Percentiles rank a stretch among this genome's conserved stretches.
Conservation (phyloP, 352 stramenopile genomes). For the Achlya hypogyna region DNA sequence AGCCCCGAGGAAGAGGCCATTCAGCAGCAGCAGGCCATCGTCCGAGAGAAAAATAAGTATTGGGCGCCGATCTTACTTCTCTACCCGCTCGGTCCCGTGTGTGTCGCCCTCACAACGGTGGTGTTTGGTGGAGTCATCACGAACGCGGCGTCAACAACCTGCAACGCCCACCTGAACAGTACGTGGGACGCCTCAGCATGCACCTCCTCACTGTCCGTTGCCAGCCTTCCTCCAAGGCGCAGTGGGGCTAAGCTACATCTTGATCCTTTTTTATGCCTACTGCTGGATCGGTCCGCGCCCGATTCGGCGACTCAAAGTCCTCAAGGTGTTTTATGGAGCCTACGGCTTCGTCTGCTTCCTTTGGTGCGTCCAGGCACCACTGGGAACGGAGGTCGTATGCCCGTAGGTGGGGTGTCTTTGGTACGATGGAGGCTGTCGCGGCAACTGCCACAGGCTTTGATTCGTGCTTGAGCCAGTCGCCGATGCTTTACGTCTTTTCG, state of each 20-base stretch:
- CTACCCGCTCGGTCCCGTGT: constrained; percentile 53
- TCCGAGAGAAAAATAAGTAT: constrained; percentile 52
- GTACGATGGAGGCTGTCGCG: constrained; percentile 42
- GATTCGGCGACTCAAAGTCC: constrained; percentile 42
- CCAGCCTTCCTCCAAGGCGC: constrained; percentile 62
- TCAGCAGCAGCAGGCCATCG: not conserved
- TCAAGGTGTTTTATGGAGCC: constrained; percentile 55
- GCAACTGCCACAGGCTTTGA: constrained; percentile 55
- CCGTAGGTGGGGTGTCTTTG: constrained; percentile 44
- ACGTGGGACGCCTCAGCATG: constrained; percentile 19
- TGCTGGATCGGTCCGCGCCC: constrained; percentile 55
- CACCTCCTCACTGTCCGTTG: not conserved
- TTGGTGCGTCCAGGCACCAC: constrained; percentile 24
- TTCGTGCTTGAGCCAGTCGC: constrained; percentile 55
- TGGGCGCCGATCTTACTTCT: constrained; percentile 54
- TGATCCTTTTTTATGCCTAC: constrained; percentile 60
- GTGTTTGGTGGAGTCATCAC: constrained; percentile 57
- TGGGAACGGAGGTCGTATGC: not conserved
- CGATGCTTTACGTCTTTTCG: constrained; percentile 55
- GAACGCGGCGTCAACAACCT: constrained; percentile 53
- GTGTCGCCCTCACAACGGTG: constrained; percentile 46
- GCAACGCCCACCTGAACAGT: constrained; percentile 61
- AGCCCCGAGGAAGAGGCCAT: constrained; percentile 12
- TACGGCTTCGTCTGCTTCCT: constrained; percentile 45
- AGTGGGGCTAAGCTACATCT: constrained; percentile 50